Evolutionary conservation across 2,329 filamentous ascomycete species (phyloP).

Genomic region (Pseudocercospora fuligena): DNA sequence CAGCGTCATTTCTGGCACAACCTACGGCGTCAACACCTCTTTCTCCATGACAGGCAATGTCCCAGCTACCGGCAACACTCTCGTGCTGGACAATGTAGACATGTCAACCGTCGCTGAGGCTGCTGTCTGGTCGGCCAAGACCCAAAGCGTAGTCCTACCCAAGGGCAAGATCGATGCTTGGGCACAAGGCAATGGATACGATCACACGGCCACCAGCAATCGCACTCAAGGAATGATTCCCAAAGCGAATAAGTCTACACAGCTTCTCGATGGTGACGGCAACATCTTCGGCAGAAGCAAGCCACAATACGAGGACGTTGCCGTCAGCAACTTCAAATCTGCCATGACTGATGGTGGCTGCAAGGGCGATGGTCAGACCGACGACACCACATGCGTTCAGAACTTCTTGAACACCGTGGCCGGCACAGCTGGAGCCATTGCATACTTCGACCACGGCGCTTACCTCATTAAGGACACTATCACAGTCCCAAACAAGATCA

Average conservation of each 20-base stretch:
- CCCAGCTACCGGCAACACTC: slow-evolving; percentile 74
- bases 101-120: slow-evolving; percentile 68
- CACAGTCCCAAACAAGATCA: slow-evolving; percentile 64
- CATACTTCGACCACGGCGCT: slow-evolving; percentile 68
- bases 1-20: slow-evolving; percentile 76
- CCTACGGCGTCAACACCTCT: slow-evolving; percentile 75
- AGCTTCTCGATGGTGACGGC: slow-evolving; percentile 67
- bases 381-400: slow-evolving; percentile 87
- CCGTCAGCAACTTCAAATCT: slow-evolving; percentile 75
- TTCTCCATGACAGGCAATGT: slow-evolving; percentile 68
- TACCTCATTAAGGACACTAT: slow-evolving; percentile 66
- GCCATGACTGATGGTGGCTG: slow-evolving; percentile 76
- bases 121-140: slow-evolving; percentile 66
- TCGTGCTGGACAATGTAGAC: slow-evolving; percentile 89
- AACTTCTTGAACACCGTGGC: slow-evolving; percentile 71
- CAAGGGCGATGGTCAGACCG: slow-evolving; percentile 82
- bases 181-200: slow-evolving; percentile 79
- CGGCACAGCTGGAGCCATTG: slow-evolving; percentile 57
- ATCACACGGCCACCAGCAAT: slow-evolving; percentile 49
- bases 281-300: slow-evolving; percentile 82
- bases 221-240: slow-evolving; percentile 17
- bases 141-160: slow-evolving; percentile 63
- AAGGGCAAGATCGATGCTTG: slow-evolving; percentile 75
- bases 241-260: slow-evolving; percentile 52
- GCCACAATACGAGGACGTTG: slow-evolving; percentile 79